phyloP scores from a whole-genome alignment of 2,329 filamentous ascomycete genomes.

The Sclerotinia minor region DNA sequence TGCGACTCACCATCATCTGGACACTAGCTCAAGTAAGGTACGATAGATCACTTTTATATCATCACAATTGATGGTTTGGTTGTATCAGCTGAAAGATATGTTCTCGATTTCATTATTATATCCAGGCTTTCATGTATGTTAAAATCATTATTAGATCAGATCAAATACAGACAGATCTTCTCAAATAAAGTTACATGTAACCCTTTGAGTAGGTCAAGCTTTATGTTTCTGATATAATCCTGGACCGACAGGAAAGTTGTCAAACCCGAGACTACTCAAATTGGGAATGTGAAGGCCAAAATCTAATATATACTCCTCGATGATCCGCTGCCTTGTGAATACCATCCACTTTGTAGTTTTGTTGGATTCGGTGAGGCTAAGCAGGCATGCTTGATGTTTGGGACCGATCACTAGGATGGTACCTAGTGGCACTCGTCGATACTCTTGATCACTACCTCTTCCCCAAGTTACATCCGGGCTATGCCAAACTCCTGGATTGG shows the following conservation, averaged over 20 bases:
- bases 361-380: too few species aligned
- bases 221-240: neutral
- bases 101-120: neutral
- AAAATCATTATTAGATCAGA: neutral
- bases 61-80: neutral
- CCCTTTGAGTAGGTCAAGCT: neutral
- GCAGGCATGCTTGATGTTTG: slow-evolving; percentile 38
- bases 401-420: slow-evolving; percentile 45
- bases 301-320: slow-evolving; percentile 6
- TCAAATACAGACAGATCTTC: neutral
- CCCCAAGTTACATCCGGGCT: slow-evolving; percentile 29
- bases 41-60: too few species aligned
- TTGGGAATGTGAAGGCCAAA: slow-evolving; percentile 3
- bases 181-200: neutral
- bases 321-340: neutral
- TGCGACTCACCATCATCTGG: too few species aligned
- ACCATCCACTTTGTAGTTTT: neutral
- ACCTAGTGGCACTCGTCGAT: slow-evolving; percentile 44
- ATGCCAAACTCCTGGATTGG: slow-evolving; percentile 7
- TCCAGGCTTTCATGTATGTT: neutral
- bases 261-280: neutral
- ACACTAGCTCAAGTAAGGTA: neutral
- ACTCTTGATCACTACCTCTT: slow-evolving; percentile 42
- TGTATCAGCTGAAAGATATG: neutral
- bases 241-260: slow-evolving; percentile 16